Conservation (phyloP, 257 asterid species). For the Lithospermum erythrorhizon region DNA sequence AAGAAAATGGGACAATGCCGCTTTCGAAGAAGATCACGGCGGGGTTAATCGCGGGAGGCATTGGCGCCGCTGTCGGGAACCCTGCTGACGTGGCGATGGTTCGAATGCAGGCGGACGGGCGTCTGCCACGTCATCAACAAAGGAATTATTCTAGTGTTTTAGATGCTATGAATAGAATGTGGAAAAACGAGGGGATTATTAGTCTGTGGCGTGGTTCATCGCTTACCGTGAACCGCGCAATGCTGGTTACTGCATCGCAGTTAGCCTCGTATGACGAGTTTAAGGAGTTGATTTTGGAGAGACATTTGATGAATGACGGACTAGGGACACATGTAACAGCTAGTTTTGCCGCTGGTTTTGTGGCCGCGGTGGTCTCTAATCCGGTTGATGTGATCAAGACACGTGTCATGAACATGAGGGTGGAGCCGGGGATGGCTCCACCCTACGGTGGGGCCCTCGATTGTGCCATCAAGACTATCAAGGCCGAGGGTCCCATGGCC, state of each 20-base stretch:
- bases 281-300: constrained; percentile 48
- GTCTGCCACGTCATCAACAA: constrained; percentile 62
- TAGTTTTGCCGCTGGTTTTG: constrained; percentile 89
- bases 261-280: constrained; percentile 79
- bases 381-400: constrained; percentile 92
- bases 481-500: constrained; percentile 79
- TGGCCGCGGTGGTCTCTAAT: constrained; percentile 79
- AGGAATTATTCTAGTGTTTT: constrained; percentile 80
- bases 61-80: constrained; percentile 88
- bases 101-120: constrained; percentile 93
- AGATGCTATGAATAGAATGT: constrained; percentile 76
- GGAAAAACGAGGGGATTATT: constrained; percentile 47
- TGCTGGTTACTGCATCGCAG: constrained; percentile 85
- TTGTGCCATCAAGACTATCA: constrained; percentile 73
- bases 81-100: constrained; percentile 97
- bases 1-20: constrained; percentile 40
- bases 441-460: constrained; percentile 76
- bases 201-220: constrained; percentile 96
- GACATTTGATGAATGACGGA: constrained; percentile 56
- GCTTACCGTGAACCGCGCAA: constrained; percentile 83
- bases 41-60: constrained; percentile 72
- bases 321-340: constrained; percentile 80
- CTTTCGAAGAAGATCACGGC: constrained; percentile 47
- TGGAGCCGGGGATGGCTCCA: constrained; percentile 50
- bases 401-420: constrained; percentile 88